Conservation (phyloP, 177 flowering plant species). For the Tripterygium wilfordii region DNA sequence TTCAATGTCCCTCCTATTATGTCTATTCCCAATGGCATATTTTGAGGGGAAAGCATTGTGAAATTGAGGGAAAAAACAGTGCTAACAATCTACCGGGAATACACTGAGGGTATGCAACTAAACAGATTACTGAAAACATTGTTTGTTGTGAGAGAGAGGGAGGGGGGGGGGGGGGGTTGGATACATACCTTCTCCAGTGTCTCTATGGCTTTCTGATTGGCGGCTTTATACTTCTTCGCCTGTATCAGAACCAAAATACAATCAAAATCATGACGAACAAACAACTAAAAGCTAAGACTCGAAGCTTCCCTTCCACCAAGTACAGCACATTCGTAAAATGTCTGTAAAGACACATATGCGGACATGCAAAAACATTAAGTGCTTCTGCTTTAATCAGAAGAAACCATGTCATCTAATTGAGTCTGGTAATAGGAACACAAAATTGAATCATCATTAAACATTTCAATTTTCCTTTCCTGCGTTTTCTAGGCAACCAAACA, state of each 20-base stretch:
- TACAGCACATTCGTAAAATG: neutral
- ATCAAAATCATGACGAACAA: neutral
- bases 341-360: too few species aligned
- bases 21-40: too few species aligned
- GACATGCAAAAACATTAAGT: too few species aligned
- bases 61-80: too few species aligned
- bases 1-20: too few species aligned
- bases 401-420: neutral
- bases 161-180: neutral
- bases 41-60: too few species aligned
- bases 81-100: too few species aligned
- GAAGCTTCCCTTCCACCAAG: neutral
- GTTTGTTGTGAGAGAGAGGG: neutral
- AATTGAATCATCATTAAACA: neutral
- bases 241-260: slow-evolving; percentile 10
- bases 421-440: neutral
- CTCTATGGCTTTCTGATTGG: slow-evolving; percentile 73
- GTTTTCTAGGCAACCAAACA: neutral
- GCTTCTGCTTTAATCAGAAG: too few species aligned
- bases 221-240: slow-evolving; percentile 59
- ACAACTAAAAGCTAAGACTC: neutral
- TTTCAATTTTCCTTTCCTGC: neutral
- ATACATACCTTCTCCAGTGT: slow-evolving; percentile 68
- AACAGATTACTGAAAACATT: neutral
- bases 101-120: too few species aligned